A percentile compares a stretch with the other conserved stretches of the same genome.
phyloP scores from a whole-genome alignment of 768 basidiomycete genomes.

The Rhodotorula sphaerocarpa region DNA sequence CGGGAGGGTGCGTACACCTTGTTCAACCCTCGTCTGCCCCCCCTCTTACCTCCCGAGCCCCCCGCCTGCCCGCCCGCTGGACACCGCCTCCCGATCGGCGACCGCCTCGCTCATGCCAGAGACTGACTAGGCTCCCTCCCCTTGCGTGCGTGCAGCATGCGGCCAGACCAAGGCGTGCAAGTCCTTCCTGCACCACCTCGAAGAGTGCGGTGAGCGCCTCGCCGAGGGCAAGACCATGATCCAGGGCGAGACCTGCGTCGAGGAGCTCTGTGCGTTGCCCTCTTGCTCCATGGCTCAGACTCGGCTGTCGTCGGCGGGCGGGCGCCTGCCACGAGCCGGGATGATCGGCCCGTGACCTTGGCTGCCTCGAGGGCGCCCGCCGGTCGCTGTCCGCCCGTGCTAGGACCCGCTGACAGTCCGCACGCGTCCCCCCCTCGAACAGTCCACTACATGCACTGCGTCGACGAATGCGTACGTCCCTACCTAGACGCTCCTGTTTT shows the following conservation, averaged over 20 bases:
- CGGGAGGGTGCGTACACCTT: slow-evolving; percentile 17
- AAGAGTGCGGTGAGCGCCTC: slow-evolving; percentile 38
- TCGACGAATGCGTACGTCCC: slow-evolving; percentile 38
- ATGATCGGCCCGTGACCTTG: background rate
- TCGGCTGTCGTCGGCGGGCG: background rate
- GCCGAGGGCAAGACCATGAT: slow-evolving; percentile 36
- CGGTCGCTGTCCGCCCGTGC: no score
- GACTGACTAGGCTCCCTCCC: background rate
- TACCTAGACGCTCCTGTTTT: no score
- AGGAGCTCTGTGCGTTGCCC: slow-evolving; percentile 38
- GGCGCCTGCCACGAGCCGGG: no score
- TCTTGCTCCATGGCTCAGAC: background rate
- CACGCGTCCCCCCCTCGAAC: no score
- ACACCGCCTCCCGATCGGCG: background rate
- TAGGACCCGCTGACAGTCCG: no score
- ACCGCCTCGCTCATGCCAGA: background rate
- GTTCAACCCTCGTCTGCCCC: background rate
- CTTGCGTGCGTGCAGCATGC: slow-evolving; percentile 28
- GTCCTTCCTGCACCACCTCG: slow-evolving; percentile 39
- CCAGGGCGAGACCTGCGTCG: slow-evolving; percentile 38
- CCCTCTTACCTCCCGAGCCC: background rate
- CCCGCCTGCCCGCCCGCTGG: background rate
- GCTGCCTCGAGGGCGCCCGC: no score
- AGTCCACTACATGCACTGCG: slow-evolving; percentile 41
- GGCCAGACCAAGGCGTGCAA: slow-evolving; percentile 36